Percentiles rank a stretch among this genome's conserved stretches.
Evolutionary conservation across 176 grass and related monocot genomes (phyloP).

Genomic region (Neostapfia colusana): DNA sequence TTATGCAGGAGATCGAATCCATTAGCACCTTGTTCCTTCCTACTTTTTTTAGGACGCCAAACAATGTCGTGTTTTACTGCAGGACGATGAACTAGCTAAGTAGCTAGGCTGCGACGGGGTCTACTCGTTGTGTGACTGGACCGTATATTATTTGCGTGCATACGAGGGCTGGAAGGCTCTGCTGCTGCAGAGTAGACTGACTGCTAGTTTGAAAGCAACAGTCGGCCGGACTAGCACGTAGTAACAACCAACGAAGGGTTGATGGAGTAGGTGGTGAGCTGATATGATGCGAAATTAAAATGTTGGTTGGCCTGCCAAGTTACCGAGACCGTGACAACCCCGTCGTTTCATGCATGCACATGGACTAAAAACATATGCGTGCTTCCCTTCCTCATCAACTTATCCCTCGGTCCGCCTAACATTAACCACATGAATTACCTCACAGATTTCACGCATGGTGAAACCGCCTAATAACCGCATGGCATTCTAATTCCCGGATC

Average conservation of each 20-base stretch:
- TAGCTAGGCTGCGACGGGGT: background rate
- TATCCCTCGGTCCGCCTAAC: background rate
- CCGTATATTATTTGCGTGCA: background rate
- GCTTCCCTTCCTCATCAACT: background rate
- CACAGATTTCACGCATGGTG: background rate
- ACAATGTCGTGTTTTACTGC: background rate
- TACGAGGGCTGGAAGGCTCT: background rate
- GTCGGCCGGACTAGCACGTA: background rate
- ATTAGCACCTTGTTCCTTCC: no score
- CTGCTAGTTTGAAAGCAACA: background rate
- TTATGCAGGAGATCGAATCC: no score
- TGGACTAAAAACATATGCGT: background rate
- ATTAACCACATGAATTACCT: background rate
- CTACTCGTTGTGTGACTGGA: background rate
- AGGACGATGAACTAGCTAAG: background rate
- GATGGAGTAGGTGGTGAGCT: constrained; percentile 5
- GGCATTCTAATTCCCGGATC: background rate
- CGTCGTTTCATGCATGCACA: constrained; percentile 2
- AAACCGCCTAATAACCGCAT: background rate
- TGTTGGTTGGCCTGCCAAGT: constrained; percentile 22
- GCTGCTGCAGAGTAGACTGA: background rate
- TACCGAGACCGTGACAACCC: background rate
- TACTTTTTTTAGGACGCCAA: no score
- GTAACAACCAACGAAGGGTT: background rate
- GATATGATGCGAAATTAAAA: background rate